phyloP scores from a whole-genome alignment of 305 asterid genomes.

The Ajuga reptans region DNA sequence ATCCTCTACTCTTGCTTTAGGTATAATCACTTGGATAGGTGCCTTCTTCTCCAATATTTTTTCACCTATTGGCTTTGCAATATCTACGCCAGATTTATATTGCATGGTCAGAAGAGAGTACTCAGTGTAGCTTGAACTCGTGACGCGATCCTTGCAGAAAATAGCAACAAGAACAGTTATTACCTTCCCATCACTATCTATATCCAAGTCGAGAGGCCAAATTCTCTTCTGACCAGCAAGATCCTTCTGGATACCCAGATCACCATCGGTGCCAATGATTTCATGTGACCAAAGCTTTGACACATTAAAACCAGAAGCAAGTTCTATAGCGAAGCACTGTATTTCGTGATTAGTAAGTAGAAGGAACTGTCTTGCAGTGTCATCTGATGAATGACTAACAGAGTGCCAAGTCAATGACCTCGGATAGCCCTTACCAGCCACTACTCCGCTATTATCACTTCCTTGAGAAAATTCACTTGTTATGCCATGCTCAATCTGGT shows the following conservation, averaged over 20 bases:
- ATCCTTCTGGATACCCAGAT: constrained; percentile 81
- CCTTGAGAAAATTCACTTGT: constrained; percentile 31
- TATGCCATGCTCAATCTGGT: constrained; percentile 34
- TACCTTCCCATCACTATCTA: constrained; percentile 67
- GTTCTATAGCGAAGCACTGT: constrained; percentile 50
- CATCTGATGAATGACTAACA: constrained; percentile 35
- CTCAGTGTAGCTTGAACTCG: constrained; percentile 89
- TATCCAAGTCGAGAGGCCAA: constrained; percentile 85
- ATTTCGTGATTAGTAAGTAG: constrained; percentile 69
- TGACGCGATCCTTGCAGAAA: constrained; percentile 75
- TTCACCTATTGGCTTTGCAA: constrained; percentile 46
- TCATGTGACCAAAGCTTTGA: constrained; percentile 79
- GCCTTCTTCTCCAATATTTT: constrained; percentile 73
- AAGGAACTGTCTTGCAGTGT: constrained; percentile 56
- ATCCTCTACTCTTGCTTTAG: constrained; percentile 89
- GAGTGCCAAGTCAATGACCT: constrained; percentile 81
- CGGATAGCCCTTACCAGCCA: constrained; percentile 63
- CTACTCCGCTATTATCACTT: constrained; percentile 37
- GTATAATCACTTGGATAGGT: constrained; percentile 79
- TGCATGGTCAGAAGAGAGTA: constrained; percentile 92
- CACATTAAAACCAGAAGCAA: constrained; percentile 39
- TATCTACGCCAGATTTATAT: constrained; percentile 62
- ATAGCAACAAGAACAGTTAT: constrained; percentile 80
- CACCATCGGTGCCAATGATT: constrained; percentile 68
- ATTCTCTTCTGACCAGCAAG: constrained; percentile 85